Conservation (phyloP, 2,329 filamentous ascomycete genomes). For the Anthostomella pinea region DNA sequence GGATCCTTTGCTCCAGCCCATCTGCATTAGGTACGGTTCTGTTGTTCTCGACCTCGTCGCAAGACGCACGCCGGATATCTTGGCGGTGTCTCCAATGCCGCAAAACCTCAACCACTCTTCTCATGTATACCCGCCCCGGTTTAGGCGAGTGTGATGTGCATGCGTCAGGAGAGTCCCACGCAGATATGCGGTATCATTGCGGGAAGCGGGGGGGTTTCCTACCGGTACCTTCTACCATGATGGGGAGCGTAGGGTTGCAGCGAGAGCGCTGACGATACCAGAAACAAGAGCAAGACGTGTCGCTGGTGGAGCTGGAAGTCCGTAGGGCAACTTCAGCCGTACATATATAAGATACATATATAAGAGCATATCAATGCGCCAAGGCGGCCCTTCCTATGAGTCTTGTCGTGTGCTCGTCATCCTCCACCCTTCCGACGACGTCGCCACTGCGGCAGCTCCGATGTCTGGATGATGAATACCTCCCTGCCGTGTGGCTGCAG, state of each 20-base stretch:
- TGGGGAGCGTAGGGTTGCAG: no score
- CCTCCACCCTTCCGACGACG: conserved; percentile 2
- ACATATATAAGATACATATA: conserved; percentile 1
- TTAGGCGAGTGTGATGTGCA: conserved; percentile 25
- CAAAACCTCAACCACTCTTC: conserved; percentile 6
- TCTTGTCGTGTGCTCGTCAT: conserved; percentile 15
- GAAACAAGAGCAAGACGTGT: conserved; percentile 3
- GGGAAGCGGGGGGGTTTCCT: no score
- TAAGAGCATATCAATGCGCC: conserved; percentile 12
- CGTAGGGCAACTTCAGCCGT: conserved; percentile 18
- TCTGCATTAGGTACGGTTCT: no score
- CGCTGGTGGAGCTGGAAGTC: not conserved
- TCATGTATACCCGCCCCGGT: conserved; percentile 15
- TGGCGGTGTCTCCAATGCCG: conserved; percentile 28
- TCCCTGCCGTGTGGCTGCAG: no score
- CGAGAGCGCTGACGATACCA: conserved; percentile 6
- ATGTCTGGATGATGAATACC: not conserved
- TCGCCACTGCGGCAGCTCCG: not conserved
- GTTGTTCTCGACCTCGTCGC: not conserved
- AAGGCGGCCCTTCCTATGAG: conserved; percentile 14
- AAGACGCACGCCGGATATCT: conserved; percentile 10
- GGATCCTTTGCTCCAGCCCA: no score
- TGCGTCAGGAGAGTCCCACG: no score
- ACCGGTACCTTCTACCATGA: no score
- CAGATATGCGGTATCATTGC: no score